Evolutionary conservation across 2,329 filamentous ascomycete genomes (phyloP).

Genomic region (Aspergillus ruber): DNA sequence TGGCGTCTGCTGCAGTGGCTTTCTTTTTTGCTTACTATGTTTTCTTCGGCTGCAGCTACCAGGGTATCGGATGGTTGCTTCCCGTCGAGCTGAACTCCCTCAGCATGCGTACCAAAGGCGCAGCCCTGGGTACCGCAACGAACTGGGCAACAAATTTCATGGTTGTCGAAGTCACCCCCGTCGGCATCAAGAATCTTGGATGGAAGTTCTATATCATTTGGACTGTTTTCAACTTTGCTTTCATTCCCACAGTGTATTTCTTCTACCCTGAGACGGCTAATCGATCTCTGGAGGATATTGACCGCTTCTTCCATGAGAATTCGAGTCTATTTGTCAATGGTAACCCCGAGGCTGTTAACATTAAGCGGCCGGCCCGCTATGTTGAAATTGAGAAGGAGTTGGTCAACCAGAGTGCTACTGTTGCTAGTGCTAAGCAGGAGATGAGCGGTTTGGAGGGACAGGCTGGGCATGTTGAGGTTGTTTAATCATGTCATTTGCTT

Average conservation of each 20-base stretch:
- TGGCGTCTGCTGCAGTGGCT: conserved; percentile 43
- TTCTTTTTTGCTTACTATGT: conserved; percentile 41
- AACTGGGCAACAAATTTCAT: conserved; percentile 29
- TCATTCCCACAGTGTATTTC: conserved; percentile 23
- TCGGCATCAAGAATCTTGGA: conserved; percentile 25
- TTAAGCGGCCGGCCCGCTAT: conserved; percentile 5
- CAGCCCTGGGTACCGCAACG: conserved; percentile 23
- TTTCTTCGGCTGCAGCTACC: conserved; percentile 33
- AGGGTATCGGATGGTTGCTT: conserved; percentile 35
- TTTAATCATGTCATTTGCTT: no score
- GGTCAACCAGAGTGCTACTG: background rate
- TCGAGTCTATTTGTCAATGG: conserved; percentile 3
- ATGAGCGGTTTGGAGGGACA: no score
- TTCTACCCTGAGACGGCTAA: conserved; percentile 28
- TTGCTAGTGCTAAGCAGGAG: no score
- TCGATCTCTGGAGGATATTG: conserved; percentile 26
- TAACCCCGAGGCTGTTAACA: conserved; percentile 6
- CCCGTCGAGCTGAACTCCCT: conserved; percentile 31
- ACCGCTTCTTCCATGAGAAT: conserved; percentile 23
- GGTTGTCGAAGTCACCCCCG: conserved; percentile 27
- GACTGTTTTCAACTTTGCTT: conserved; percentile 18
- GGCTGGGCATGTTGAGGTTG: no score
- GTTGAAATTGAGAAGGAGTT: conserved; percentile 9
- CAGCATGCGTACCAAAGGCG: conserved; percentile 28
- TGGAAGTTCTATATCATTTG: conserved; percentile 27